Evolutionary conservation across 768 basidiomycete genomes (phyloP), one percentile per base, ranked within the genome.

Genomic region (Crassisporium funariophilum): DNA sequence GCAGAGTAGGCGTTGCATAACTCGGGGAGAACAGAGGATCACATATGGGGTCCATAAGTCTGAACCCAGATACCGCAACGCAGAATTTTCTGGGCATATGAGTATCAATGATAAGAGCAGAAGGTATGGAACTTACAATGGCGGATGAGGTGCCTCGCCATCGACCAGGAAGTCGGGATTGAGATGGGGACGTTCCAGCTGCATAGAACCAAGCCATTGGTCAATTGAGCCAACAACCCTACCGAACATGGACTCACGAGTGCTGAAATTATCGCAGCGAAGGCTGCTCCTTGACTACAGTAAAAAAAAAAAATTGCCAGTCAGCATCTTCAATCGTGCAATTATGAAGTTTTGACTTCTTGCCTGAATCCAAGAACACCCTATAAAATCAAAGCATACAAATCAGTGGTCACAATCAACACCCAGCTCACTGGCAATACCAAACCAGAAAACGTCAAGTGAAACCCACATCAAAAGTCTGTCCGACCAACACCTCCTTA

Each of bases 301-400:
- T 21, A 27, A 22, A 49, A 27, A 35, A 33, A 29, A 21, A 46
- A 58, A 24, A 42, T 22, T 12, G 24, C 21, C 19, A 21, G n/a
- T n/a, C n/a, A n/a, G n/a, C n/a, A n/a, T n/a, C n/a, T n/a, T n/a
- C n/a, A n/a, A n/a, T n/a, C n/a, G n/a, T n/a, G 29, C 4, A 10
- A 35, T 34, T 5, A 31, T 31, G 10, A 19, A 11, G 21, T 13
- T 24, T 39, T 48, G 47, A 65, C n/a, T n/a, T n/a, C n/a, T n/a
- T n/a, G 83, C 86, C 88, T 90, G 61, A 91, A 91, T 5, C 89
- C 89, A 57, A 91, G 76, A 6, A 91, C 78, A 20, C 88, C 89
- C 87, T 91, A 55, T 15, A 24, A 20, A 34, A 25, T 35, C 33
- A 29, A 29, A 40, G 37, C 19, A 29, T 44, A 25, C n/a, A 23